Conservation (phyloP, 768 basidiomycete genomes). For the Leccinum longicurvipes region DNA sequence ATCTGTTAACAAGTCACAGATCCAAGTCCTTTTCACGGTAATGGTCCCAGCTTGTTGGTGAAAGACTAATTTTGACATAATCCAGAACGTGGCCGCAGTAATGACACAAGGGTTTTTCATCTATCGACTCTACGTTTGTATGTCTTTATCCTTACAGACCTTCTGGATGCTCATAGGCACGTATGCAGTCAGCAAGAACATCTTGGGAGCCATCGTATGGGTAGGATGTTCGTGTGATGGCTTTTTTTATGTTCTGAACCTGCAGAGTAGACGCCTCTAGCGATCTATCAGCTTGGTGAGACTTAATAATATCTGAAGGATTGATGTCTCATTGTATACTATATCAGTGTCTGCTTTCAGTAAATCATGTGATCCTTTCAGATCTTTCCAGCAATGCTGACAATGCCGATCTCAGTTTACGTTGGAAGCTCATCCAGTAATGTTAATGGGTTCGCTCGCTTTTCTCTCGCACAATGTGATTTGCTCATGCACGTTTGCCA, state of each 20-base stretch:
- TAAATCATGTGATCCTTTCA: neutral
- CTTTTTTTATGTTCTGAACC: too few species aligned
- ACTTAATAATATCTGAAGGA: too few species aligned
- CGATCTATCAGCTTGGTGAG: slow-evolving; percentile 1
- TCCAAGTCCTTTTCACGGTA: neutral
- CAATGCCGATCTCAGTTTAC: neutral
- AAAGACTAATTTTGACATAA: neutral
- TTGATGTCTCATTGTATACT: too few species aligned
- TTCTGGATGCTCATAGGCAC: neutral
- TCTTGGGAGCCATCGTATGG: neutral
- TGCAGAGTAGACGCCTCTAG: neutral
- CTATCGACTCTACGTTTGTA: slow-evolving; percentile 2
- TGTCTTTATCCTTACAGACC: neutral
- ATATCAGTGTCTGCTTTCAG: neutral
- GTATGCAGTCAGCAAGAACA: neutral
- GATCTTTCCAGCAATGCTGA: neutral
- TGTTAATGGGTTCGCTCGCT: neutral
- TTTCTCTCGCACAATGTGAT: neutral
- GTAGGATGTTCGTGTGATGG: too few species aligned
- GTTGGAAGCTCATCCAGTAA: neutral
- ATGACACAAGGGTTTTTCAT: slow-evolving; percentile 1
- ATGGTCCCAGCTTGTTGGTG: neutral
- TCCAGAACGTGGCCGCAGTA: neutral
- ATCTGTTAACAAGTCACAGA: neutral
- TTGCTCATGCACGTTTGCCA: neutral